A percentile compares a stretch with the other conserved stretches of the same genome.
Evolutionary conservation across 345 rosid species (phyloP).

Genomic region (Eutrema japonicum): DNA sequence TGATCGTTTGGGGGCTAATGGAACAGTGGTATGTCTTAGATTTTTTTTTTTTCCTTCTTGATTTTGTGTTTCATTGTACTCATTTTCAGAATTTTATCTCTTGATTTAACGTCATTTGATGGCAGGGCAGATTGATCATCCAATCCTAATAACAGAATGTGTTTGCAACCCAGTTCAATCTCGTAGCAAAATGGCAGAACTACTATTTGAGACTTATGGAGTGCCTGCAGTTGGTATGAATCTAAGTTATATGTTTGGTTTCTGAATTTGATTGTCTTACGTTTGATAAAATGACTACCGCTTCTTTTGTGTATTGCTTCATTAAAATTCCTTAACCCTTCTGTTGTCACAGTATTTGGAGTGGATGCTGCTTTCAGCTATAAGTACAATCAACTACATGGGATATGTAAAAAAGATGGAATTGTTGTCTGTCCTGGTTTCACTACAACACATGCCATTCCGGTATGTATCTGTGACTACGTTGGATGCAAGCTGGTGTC

Average conservation of each 20-base stretch:
- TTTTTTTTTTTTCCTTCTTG: constrained; percentile 20
- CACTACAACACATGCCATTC: constrained; percentile 83
- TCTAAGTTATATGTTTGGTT: constrained; percentile 15
- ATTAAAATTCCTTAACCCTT: constrained; percentile 18
- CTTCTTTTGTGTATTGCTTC: constrained; percentile 25
- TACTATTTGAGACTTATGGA: constrained; percentile 94
- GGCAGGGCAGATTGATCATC: constrained; percentile 90
- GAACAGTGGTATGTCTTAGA: constrained; percentile 60
- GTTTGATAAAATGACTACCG: not conserved
- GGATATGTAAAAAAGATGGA: constrained; percentile 79
- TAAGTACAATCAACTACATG: constrained; percentile 80
- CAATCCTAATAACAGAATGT: constrained; percentile 90
- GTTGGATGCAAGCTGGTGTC: constrained; percentile 18
- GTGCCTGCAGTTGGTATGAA: constrained; percentile 90
- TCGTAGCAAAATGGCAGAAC: constrained; percentile 98
- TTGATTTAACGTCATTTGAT: constrained; percentile 54
- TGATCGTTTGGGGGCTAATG: constrained; percentile 90
- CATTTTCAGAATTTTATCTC: constrained; percentile 33
- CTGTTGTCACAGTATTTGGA: constrained; percentile 70
- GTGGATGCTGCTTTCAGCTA: constrained; percentile 97
- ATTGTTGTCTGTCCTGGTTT: constrained; percentile 89
- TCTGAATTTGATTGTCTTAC: constrained; percentile 7
- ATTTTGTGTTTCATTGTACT: constrained; percentile 15
- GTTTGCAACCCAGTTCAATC: constrained; percentile 91
- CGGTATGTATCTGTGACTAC: constrained; percentile 52